phyloP scores from a whole-genome alignment of 2,329 filamentous ascomycete genomes.

The Epichloe uncinata region DNA sequence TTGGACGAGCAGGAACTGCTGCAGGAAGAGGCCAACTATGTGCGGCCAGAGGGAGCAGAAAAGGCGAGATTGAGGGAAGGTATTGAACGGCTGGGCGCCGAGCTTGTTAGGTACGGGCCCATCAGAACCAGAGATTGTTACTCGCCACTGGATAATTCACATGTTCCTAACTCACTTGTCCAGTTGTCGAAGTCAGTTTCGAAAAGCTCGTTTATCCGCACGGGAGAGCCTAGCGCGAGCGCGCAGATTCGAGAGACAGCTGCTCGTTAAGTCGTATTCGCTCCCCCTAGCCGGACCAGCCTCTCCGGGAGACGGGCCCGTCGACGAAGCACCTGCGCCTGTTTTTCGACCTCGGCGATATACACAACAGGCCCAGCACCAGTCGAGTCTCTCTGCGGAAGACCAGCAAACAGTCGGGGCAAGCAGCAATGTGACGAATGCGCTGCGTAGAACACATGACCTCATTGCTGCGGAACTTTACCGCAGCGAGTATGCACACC shows the following conservation, averaged over 20 bases:
- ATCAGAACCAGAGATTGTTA: too few species aligned
- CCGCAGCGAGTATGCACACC: slow-evolving; percentile 77
- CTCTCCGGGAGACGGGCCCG: slow-evolving; percentile 10
- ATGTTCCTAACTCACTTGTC: neutral
- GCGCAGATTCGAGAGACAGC: slow-evolving; percentile 61
- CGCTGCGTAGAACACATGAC: slow-evolving; percentile 73
- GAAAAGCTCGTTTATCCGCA: slow-evolving; percentile 68
- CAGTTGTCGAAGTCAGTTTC: slow-evolving; percentile 53
- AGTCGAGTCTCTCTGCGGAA: slow-evolving; percentile 40
- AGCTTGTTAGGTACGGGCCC: slow-evolving; percentile 52
- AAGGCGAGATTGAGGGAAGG: slow-evolving; percentile 53
- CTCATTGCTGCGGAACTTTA: slow-evolving; percentile 76
- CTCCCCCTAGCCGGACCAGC: slow-evolving; percentile 24
- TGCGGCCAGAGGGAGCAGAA: slow-evolving; percentile 42
- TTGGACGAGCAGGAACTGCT: slow-evolving; percentile 77
- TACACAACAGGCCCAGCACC: slow-evolving; percentile 19
- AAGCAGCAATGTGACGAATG: slow-evolving; percentile 70
- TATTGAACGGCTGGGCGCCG: slow-evolving; percentile 51
- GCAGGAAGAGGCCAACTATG: slow-evolving; percentile 61
- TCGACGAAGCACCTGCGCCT: slow-evolving; percentile 11
- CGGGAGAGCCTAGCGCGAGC: slow-evolving; percentile 62
- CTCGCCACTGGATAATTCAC: neutral
- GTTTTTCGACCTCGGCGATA: slow-evolving; percentile 12
- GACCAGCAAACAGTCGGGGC: slow-evolving; percentile 63
- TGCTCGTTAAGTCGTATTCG: slow-evolving; percentile 55